Percentiles rank a stretch among this genome's conserved stretches.
Conservation (phyloP, 1,284 basidiomycete species). For the Meripilus lineatus region DNA sequence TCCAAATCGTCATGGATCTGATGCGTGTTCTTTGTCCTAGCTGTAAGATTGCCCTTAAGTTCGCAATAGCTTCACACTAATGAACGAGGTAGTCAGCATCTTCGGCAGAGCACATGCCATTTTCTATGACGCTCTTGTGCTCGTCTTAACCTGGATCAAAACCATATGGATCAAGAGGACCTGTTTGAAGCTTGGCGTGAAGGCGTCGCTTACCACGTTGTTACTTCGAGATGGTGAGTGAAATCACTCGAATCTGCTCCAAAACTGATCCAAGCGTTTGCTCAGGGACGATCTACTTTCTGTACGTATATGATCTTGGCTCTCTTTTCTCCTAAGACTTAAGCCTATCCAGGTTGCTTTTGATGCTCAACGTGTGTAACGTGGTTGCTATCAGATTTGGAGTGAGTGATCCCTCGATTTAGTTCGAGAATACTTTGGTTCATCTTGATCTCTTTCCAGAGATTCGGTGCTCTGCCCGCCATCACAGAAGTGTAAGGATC, state of each 20-base stretch:
- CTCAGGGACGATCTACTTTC: slow-evolving; percentile 16
- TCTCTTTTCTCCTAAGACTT: no score
- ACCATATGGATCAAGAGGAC: slow-evolving; percentile 11
- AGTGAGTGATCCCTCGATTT: no score
- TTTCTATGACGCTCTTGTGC: slow-evolving; percentile 13
- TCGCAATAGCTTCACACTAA: neutral
- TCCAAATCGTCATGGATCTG: neutral
- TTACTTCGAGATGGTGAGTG: slow-evolving; percentile 19
- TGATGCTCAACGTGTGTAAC: no score
- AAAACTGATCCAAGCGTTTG: no score
- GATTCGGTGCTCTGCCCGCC: no score
- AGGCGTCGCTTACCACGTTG: slow-evolving; percentile 5
- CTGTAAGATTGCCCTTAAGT: slow-evolving; percentile 8
- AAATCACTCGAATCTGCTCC: no score
- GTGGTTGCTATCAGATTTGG: no score
- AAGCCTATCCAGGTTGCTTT: no score
- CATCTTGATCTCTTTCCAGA: no score
- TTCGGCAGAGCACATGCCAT: slow-evolving; percentile 17
- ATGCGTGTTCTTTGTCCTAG: slow-evolving; percentile 1
- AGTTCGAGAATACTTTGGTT: no score
- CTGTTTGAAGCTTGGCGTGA: neutral
- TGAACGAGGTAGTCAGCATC: slow-evolving; percentile 12
- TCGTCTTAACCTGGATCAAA: slow-evolving; percentile 18
- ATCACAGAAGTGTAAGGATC: no score
- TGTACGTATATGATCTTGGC: slow-evolving; percentile 8